phyloP scores from a whole-genome alignment of 1,284 basidiomycete species.

The Leccinum solheimii region DNA sequence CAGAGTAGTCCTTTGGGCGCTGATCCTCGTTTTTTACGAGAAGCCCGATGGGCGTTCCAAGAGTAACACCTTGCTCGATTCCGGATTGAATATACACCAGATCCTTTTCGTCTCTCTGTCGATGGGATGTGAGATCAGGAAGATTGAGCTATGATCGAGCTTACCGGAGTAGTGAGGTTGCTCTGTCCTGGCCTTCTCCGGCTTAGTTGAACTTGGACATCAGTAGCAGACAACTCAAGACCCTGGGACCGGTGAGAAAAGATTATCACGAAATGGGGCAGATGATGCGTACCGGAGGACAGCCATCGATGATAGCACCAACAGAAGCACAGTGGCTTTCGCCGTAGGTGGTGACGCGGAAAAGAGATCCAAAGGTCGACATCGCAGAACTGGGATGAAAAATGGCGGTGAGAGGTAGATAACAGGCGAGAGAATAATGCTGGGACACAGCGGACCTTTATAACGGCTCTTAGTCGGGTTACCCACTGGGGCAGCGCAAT shows the following conservation, averaged over 20 bases:
- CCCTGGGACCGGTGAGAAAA: slow-evolving; percentile 58
- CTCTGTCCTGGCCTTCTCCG: slow-evolving; percentile 94
- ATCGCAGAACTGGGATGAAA: slow-evolving; percentile 44
- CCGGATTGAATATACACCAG: slow-evolving; percentile 94
- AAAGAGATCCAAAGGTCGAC: slow-evolving; percentile 91
- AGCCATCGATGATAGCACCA: slow-evolving; percentile 96
- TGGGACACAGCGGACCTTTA: slow-evolving; percentile 21
- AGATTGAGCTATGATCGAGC: slow-evolving; percentile 33
- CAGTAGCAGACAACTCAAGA: slow-evolving; percentile 74
- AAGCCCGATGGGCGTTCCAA: slow-evolving; percentile 96
- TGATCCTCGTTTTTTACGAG: slow-evolving; percentile 99
- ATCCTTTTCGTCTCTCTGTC: slow-evolving; percentile 94
- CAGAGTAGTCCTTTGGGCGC: slow-evolving; percentile 96
- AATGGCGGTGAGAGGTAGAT: slow-evolving; percentile 15
- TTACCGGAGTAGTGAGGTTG: slow-evolving; percentile 91
- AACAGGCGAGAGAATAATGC: slow-evolving; percentile 1
- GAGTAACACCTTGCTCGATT: slow-evolving; percentile 89
- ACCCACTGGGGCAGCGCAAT: slow-evolving; percentile 11
- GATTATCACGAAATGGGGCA: slow-evolving; percentile 6
- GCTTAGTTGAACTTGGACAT: slow-evolving; percentile 92
- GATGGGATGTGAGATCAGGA: slow-evolving; percentile 9
- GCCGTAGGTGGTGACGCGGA: slow-evolving; percentile 96
- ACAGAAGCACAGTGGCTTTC: slow-evolving; percentile 98
- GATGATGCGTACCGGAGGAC: slow-evolving; percentile 75
- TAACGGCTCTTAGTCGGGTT: slow-evolving; percentile 6